Base-by-base conservation (phyloP, 129 eudicot species). In the Arctium lappa region DNA sequence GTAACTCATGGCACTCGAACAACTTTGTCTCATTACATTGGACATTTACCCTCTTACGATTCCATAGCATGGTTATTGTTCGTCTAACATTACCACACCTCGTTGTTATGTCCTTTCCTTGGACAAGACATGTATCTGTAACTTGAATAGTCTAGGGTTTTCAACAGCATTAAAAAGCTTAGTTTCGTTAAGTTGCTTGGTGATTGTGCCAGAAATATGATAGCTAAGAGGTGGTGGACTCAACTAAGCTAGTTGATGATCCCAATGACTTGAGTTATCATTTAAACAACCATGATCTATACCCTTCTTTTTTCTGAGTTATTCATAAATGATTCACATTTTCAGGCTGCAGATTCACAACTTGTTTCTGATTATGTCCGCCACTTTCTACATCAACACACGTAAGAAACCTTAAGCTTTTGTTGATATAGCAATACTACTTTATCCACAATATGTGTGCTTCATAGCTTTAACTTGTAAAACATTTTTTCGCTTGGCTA, bases 311-410 rank as follows among this genome's bases (percentile, higher is more conserved):
- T 16, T 42, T 22, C 27, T 5, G 50, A 53, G 18, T 53, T 53
- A 16, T 53, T 53, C n/a, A 53, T 53, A 53, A 53, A 53, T 16
- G 16, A 13, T 9, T 18, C 29, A n/a, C 62, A 36, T 84, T 72
- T 79, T 10, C 89, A 91, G 96, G 96, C 93, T 13, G 96, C 96
- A 48, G 96, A 91, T 82, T 85, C 96, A 0, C 93, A 91, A 72
- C 69, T 91, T 72, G 86, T 89, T n/a, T 87, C 96, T 11, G 96
- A 91, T 62, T 91, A 91, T 68, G 96, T 89, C 8, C 91, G 96
- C 30, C 80, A 89, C 81, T 89, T 83, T 77, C 96, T 91, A 62
- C 91, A 89, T 79, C 96, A 91, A 76, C 96, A 91, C 88, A 91
- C 96, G 93, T 91, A 86, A 81, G 95, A 81, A 56, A 72, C 30